Base-by-base conservation (phyloP, 2,329 filamentous ascomycete species). In the Xylariaceae sp. region DNA sequence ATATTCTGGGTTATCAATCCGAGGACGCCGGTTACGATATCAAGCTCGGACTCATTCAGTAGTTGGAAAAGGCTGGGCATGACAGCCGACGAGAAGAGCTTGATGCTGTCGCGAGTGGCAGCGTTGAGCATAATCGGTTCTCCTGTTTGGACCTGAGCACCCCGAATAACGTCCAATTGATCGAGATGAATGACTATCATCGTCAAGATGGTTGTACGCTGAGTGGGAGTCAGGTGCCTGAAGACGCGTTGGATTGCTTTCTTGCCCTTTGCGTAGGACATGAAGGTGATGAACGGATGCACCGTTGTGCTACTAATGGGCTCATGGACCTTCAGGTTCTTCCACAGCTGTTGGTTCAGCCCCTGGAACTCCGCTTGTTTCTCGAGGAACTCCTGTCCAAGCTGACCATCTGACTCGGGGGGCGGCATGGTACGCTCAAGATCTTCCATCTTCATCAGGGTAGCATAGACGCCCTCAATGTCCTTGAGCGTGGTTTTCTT, bases 161-260 rank as follows among this genome's bases (percentile, higher is more conserved):
- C 77, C 36, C 83, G 79, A 38, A 96, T 82, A 31, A 98, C 90
- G 50, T 95, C 88, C 25, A 98, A 72, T 46, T 84, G 79, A 57
- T 96, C 92, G 19, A 98, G 77, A 50, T 96, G 88, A 32, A 95
- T 81, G 38, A 94, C 77, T 46, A 98, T 90, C 74, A 98, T 90
- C 5, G 92, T 98, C 42, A 98, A 70, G 42, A 96, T 87, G 1
- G 89, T 96, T 15, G 92, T 89, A 31, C 90, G 85, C 61, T 96
- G 89, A 54, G 95, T 84, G 42, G 89, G 83, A 43, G 84, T 83
- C 33, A 95, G 84, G 52, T 95, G 87, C 27, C 88, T 82, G 74
- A 96, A 96, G 33, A 96, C 84, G 35, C 92, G 86, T 31, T 88
- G 88, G 40, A 98, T 87, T 2, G 85, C 86, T 65, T 92, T 94